phyloP scores from a whole-genome alignment of 2,329 filamentous ascomycete species.

The Colletotrichum orbiculare region DNA sequence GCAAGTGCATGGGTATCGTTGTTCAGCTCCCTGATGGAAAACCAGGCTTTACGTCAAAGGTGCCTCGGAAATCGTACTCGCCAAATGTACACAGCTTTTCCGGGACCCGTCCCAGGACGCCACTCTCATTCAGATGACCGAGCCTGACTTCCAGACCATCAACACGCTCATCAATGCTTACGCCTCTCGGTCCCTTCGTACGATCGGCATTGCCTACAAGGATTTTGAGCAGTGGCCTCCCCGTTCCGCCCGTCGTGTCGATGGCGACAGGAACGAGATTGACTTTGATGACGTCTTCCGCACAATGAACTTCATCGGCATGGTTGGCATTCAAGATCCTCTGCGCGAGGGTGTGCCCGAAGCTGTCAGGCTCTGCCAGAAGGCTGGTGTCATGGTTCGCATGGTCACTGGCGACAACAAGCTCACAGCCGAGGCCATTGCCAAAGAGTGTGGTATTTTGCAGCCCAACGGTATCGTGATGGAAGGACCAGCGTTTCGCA shows the following conservation, averaged over 20 bases:
- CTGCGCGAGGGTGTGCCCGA: slow-evolving; percentile 79
- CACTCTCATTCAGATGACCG: slow-evolving; percentile 56
- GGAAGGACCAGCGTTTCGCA: slow-evolving; percentile 83
- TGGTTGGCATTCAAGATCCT: slow-evolving; percentile 86
- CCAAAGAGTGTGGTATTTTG: slow-evolving; percentile 81
- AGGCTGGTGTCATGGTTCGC: slow-evolving; percentile 81
- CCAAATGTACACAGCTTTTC: slow-evolving; percentile 64
- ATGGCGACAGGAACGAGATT: slow-evolving; percentile 69
- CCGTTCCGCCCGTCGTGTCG: slow-evolving; percentile 64
- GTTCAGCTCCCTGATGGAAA: slow-evolving; percentile 61
- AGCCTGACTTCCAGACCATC: slow-evolving; percentile 67
- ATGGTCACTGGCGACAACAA: slow-evolving; percentile 91
- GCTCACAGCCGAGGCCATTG: slow-evolving; percentile 82
- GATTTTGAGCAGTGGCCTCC: slow-evolving; percentile 91
- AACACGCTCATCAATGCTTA: slow-evolving; percentile 79
- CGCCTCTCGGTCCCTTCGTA: slow-evolving; percentile 82
- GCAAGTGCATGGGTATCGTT: slow-evolving; percentile 77
- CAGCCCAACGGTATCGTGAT: slow-evolving; percentile 76
- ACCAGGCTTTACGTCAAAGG: slow-evolving; percentile 71
- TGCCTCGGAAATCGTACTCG: slow-evolving; percentile 72
- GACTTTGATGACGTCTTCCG: slow-evolving; percentile 74
- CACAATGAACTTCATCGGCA: slow-evolving; percentile 74
- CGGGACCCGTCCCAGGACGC: slow-evolving; percentile 59
- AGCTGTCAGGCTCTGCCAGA: slow-evolving; percentile 78
- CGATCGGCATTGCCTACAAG: slow-evolving; percentile 84